A percentile compares a stretch with the other conserved stretches of the same genome.
Conservation (phyloP, 2,329 filamentous ascomycete genomes). For the Fusarium transvaalense region DNA sequence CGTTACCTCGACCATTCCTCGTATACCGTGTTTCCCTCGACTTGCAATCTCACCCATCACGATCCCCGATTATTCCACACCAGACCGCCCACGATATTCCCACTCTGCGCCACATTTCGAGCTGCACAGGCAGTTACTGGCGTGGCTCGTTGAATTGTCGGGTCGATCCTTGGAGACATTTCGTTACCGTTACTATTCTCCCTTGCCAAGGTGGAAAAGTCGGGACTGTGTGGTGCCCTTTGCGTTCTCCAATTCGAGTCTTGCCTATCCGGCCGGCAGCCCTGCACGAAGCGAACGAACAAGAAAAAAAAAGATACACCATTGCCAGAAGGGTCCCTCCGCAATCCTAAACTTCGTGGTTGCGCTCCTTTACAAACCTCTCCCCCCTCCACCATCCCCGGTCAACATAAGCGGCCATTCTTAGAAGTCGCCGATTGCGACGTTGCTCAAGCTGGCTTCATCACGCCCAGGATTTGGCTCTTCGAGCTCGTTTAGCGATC, state of each 20-base stretch:
- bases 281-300: conserved; percentile 13
- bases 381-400: conserved; percentile 14
- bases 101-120: conserved; percentile 38
- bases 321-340: background rate
- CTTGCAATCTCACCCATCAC: conserved; percentile 10
- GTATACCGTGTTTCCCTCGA: conserved; percentile 20
- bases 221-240: conserved; percentile 28
- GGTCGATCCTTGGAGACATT: conserved; percentile 13
- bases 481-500: conserved; percentile 66
- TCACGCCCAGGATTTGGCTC: conserved; percentile 63
- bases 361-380: conserved; percentile 19
- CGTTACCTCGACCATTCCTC: conserved; percentile 17
- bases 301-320: conserved; percentile 10
- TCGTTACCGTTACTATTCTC: conserved; percentile 8
- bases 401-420: conserved; percentile 28
- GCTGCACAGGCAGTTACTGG: conserved; percentile 7
- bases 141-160: conserved; percentile 16
- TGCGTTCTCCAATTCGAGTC: conserved; percentile 21
- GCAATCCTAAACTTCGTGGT: conserved; percentile 31
- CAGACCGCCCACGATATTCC: conserved; percentile 28
- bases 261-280: conserved; percentile 18
- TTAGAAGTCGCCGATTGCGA: conserved; percentile 43
- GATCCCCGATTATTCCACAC: conserved; percentile 13
- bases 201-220: conserved; percentile 43
- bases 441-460: conserved; percentile 63